Evolutionary conservation across 192 early-diverging fungal species (phyloP), one percentile per base, ranked within the genome.

Genomic region (Backusella parvicylindrica): DNA sequence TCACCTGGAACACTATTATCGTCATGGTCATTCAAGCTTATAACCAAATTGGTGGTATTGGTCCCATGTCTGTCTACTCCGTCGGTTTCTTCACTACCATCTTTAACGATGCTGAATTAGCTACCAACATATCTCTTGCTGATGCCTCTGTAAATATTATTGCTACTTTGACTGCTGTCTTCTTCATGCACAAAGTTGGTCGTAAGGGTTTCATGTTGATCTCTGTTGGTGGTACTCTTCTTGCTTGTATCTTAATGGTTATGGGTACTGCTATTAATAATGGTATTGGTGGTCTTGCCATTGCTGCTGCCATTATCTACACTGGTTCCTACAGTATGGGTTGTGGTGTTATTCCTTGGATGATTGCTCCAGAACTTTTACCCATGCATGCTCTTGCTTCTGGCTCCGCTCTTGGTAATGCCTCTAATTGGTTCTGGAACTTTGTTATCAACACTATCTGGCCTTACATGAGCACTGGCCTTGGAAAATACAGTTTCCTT

Each of bases 41-140:
- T 75, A 93, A 97, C 81, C 95, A 97, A 80, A 85, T 94, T 33
- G 88, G 88, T 68, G 95, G 94, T 70, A 95, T 97, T 83, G 94
- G 93, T 81, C 92, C 91, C 12, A 90, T 95, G 65, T 92, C 92
- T 71, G 92, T 92, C 80, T 96, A 94, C 79, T 92, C 91, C 35
- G 91, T 92, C 8, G 88, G 88, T 21, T 94, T 95, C 76, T 91
- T 96, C 82, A 88, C 86, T 60, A 53, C 89, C 74, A 77, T 82
- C 36, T 91, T 91, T 78, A 73, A 72, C 0, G 82, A 86, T n/a
- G 83, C 85, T 16, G 11, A 3, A 6, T 37, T 80, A 43, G 85
- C 90, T 16, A 87, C 86, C 49, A 82, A 87, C 49, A 81, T 95
- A 6, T 86, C 91, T 30, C 79, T 94, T 18, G 87, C 90, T 64